These are phyloP conservation scores for Coemansia sp. DNA, from an alignment of 192 early-diverging fungal genomes.

Conservation along the genomic window DNA sequence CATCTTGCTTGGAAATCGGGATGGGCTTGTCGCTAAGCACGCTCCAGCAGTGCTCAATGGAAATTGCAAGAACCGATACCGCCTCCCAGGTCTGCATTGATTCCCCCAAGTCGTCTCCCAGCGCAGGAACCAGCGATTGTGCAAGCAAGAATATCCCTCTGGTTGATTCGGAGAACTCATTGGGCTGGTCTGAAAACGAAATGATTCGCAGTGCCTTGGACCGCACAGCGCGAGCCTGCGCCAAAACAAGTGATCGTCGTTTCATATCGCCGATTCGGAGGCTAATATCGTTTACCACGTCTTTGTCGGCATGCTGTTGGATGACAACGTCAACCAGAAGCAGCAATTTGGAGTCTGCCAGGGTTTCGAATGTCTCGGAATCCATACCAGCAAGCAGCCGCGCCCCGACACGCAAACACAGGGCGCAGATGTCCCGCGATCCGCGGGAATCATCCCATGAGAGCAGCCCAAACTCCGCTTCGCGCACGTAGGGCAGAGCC, in stretches of 20 bases:
- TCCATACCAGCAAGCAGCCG: conserved; percentile 4
- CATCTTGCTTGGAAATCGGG: no score
- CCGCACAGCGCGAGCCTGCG: conserved; percentile 6
- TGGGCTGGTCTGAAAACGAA: conserved; percentile 1
- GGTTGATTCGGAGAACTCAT: conserved; percentile 1
- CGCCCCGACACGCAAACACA: conserved; percentile 16
- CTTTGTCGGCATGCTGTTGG: conserved; percentile 12
- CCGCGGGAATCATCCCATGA: conserved; percentile 21
- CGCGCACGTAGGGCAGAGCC: neutral
- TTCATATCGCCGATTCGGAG: neutral
- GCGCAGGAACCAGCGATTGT: neutral
- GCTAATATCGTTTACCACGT: conserved; percentile 1
- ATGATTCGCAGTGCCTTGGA: conserved; percentile 16
- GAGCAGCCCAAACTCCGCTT: conserved; percentile 3
- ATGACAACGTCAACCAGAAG: conserved; percentile 24
- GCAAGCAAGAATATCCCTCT: neutral
- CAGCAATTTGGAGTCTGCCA: conserved; percentile 9
- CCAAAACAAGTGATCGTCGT: neutral
- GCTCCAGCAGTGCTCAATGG: conserved; percentile 18
- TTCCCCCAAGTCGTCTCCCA: neutral
- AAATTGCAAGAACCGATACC: conserved; percentile 6
- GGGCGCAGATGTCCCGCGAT: neutral
- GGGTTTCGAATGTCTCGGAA: neutral
- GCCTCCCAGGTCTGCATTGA: neutral
- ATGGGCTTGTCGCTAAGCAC: neutral